Evolutionary conservation across 768 basidiomycete species (phyloP).

Genomic region (Sutorius australiensis): DNA sequence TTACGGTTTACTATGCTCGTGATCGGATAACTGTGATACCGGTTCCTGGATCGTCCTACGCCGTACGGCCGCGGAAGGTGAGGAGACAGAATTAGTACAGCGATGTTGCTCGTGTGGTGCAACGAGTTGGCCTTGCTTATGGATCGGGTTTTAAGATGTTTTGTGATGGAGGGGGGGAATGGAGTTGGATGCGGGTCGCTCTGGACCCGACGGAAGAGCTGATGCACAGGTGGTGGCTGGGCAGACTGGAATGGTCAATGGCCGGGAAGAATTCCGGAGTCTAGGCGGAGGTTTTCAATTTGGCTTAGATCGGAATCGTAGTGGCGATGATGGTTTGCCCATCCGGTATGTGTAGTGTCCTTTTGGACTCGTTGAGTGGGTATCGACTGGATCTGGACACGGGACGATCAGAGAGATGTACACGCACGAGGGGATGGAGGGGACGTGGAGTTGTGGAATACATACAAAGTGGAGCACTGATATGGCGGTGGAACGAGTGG

Average conservation of each 20-base stretch:
- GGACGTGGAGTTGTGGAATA: not conserved
- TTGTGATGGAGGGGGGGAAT: not conserved
- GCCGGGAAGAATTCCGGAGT: conserved; percentile 10
- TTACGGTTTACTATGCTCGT: conserved; percentile 16
- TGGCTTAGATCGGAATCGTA: conserved; percentile 30
- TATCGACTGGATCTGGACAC: not conserved
- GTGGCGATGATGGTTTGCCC: conserved; percentile 22
- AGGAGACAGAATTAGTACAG: conserved; percentile 7
- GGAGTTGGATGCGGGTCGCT: not conserved
- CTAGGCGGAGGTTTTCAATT: conserved; percentile 20
- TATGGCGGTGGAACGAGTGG: not conserved
- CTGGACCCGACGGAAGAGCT: not conserved
- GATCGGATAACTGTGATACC: conserved; percentile 20
- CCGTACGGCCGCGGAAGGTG: conserved; percentile 27
- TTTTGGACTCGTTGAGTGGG: not conserved
- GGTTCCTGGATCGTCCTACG: conserved; percentile 31
- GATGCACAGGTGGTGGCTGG: not conserved
- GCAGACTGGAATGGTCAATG: not conserved
- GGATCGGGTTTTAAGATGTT: not conserved
- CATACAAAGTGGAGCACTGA: conserved; percentile 1
- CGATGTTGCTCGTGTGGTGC: not conserved
- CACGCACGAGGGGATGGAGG: not conserved
- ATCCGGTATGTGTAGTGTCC: conserved; percentile 10
- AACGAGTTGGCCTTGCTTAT: not conserved
- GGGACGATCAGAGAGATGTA: not conserved